Evolutionary conservation across 83 land plant species (phyloP).

Genomic region (Picea mariana): DNA sequence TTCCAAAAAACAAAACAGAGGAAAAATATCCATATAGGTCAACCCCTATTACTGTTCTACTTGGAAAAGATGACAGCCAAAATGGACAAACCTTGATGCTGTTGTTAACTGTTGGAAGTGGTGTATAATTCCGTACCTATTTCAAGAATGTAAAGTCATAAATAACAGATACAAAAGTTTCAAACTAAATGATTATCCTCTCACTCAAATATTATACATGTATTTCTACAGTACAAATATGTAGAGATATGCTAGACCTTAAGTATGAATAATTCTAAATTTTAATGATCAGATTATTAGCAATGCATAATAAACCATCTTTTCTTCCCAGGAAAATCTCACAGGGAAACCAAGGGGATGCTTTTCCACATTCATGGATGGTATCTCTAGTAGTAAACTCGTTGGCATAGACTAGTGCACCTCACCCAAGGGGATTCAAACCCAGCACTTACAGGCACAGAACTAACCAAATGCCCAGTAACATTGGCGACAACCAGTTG

Average conservation of each 20-base stretch:
- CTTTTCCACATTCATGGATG: too few species aligned
- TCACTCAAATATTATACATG: not conserved
- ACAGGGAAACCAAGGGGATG: too few species aligned
- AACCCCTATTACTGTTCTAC: not conserved
- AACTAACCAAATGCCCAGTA: too few species aligned
- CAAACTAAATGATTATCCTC: not conserved
- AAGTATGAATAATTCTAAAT: not conserved
- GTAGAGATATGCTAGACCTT: not conserved
- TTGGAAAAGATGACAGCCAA: slow-evolving; percentile 3
- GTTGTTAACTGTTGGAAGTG: slow-evolving; percentile 83
- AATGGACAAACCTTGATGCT: slow-evolving; percentile 81
- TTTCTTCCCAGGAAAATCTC: too few species aligned
- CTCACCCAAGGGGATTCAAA: too few species aligned
- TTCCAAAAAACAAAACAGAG: not conserved
- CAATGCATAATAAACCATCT: too few species aligned
- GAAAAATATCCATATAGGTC: not conserved
- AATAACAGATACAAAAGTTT: not conserved
- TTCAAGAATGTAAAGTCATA: not conserved
- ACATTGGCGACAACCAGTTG: too few species aligned
- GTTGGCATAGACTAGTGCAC: too few species aligned
- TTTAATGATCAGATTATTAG: too few species aligned
- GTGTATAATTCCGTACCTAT: slow-evolving; percentile 92
- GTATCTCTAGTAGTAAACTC: too few species aligned
- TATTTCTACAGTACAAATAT: not conserved
- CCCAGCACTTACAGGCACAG: too few species aligned